phyloP scores from a whole-genome alignment of 768 basidiomycete genomes.

The Paxillus rubicundulus region DNA sequence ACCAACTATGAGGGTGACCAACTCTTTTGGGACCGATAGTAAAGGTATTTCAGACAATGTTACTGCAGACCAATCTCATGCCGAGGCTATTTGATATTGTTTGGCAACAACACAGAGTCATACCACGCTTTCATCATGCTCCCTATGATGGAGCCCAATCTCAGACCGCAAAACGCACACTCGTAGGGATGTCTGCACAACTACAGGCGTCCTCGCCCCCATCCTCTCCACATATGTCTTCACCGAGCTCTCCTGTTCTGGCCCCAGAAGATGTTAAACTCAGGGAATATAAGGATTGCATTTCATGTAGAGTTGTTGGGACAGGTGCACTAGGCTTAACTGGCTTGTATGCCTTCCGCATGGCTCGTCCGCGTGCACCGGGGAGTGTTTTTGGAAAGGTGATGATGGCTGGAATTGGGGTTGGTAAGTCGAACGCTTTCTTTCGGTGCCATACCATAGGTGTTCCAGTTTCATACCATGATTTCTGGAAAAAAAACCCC shows the following conservation, averaged over 20 bases:
- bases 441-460: background rate
- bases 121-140: too few relatives aligned
- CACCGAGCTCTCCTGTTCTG: background rate
- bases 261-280: slow-evolving; percentile 7
- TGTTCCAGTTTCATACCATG: background rate
- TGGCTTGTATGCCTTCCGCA: slow-evolving; percentile 66
- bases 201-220: slow-evolving; percentile 12
- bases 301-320: slow-evolving; percentile 70
- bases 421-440: slow-evolving; percentile 42
- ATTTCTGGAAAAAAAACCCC: background rate
- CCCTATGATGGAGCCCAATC: too few relatives aligned
- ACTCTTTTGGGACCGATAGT: too few relatives aligned
- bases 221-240: background rate
- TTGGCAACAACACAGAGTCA: too few relatives aligned
- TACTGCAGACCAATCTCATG: too few relatives aligned
- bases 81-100: too few relatives aligned
- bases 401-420: slow-evolving; percentile 58
- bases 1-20: too few relatives aligned
- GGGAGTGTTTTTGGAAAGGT: slow-evolving; percentile 60
- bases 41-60: too few relatives aligned
- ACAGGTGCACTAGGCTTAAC: slow-evolving; percentile 59
- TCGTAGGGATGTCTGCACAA: slow-evolving; percentile 20
- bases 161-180: background rate
- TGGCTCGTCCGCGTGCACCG: slow-evolving; percentile 60
- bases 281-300: slow-evolving; percentile 47